Evolutionary conservation across 176 grass and related monocot genomes (phyloP), one percentile per base, ranked within the genome.

Genomic region (Aegilops tauschii): DNA sequence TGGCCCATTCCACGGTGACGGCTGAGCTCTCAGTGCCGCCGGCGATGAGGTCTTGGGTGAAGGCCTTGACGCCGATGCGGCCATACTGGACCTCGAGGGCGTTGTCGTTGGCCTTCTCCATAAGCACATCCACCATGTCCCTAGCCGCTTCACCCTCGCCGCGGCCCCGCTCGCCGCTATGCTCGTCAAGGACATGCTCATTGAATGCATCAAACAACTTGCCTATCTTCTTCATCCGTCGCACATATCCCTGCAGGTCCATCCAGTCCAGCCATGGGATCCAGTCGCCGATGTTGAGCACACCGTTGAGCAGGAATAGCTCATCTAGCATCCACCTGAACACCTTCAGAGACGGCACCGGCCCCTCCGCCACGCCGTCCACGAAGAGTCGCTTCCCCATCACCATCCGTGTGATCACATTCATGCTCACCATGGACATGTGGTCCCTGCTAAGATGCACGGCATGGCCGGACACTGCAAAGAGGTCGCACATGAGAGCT

Each of bases 51-150:
- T 92, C 91, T 75, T 89, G 91, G 4, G 91, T 90, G 47, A 89
- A 90, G 1, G 66, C 87, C 66, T 92, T 90, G 14, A 92, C 80
- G 3, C 87, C 77, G 1, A 81, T 54, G 4, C 83, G 77, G 2
- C 71, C 66, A 20, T 87, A 36, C 80, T 87, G 65, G 73, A 90
- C 76, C 29, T 89, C 87, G 44, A 87, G 42, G 45, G 18, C 5
- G 5, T 87, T 85, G 40, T 90, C 88, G 4, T 90, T 78, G 6
- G 91, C 85, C 42, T 80, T 72, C 44, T 90, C 11, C 82, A 93
- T 44, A 3, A 90, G 83, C 61, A 93, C 85, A 20, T 90, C 91
- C 27, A 93, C 87, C 82, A 88, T 93, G 77, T 91, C 89, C 17
- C 12, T 69, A 8, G 82, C 69, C 37, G 63, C 69, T n/a, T 75